phyloP scores from a whole-genome alignment of 208 protist genomes.

The Trypanosoma brucei region DNA sequence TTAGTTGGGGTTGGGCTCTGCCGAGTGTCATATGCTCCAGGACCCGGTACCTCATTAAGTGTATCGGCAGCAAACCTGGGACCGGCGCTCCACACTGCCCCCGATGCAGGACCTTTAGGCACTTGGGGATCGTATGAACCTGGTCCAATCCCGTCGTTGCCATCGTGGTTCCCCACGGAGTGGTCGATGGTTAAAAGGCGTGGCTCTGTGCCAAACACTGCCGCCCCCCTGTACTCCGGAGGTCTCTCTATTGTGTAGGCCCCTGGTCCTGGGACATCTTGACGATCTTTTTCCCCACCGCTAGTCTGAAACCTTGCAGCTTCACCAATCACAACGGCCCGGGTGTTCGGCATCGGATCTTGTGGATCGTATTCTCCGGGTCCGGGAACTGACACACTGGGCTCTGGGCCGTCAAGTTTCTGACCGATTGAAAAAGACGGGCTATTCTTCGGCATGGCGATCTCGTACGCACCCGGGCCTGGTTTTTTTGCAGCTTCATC shows the following conservation, averaged over 20 bases:
- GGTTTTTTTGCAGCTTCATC: conserved; percentile 1
- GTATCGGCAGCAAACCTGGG: neutral
- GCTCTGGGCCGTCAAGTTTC: neutral
- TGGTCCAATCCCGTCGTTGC: neutral
- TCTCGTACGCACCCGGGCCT: conserved; percentile 33
- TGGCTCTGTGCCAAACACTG: neutral
- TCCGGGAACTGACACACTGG: neutral
- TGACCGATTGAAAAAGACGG: conserved; percentile 21
- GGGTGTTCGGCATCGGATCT: conserved; percentile 3
- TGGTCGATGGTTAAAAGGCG: neutral
- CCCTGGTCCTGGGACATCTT: conserved; percentile 9
- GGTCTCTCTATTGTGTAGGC: conserved; percentile 2
- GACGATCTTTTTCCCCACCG: conserved; percentile 7
- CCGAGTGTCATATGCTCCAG: conserved; percentile 2
- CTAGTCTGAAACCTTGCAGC: conserved; percentile 10
- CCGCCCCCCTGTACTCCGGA: neutral
- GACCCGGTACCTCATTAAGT: neutral
- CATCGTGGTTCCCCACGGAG: neutral
- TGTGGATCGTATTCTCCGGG: conserved; percentile 5
- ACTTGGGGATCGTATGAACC: neutral
- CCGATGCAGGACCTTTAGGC: neutral
- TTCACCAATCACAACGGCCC: conserved; percentile 1
- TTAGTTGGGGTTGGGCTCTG: neutral
- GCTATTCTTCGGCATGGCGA: conserved; percentile 13
- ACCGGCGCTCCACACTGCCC: neutral